A percentile compares a stretch with the other conserved stretches of the same genome.
Conservation (phyloP, 768 basidiomycete genomes). For the Hygrophorus pudorinus region DNA sequence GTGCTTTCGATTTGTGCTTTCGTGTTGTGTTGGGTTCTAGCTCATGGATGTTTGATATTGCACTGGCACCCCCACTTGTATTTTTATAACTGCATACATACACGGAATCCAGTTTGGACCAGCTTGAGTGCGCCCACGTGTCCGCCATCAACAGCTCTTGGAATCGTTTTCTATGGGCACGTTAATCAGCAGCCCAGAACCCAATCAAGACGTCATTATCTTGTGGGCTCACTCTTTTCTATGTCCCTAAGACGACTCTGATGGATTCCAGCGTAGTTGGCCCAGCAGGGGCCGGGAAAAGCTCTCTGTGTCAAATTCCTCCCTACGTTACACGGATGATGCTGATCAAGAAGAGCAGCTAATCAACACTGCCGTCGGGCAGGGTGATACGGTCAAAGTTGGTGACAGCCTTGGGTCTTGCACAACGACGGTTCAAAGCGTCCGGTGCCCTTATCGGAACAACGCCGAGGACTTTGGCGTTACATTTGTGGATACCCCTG, state of each 20-base stretch:
- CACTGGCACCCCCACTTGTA: no score
- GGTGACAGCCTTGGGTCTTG: conserved; percentile 7
- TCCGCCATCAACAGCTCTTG: no score
- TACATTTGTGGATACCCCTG: conserved; percentile 13
- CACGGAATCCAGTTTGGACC: no score
- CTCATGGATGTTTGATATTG: no score
- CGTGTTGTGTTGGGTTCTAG: no score
- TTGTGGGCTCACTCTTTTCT: neutral
- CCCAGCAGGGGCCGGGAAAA: conserved; percentile 17
- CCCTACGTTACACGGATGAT: neutral
- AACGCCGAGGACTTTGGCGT: conserved; percentile 2
- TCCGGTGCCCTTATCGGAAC: neutral
- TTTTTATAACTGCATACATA: no score
- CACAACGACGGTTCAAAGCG: conserved; percentile 7
- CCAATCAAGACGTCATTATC: conserved; percentile 7
- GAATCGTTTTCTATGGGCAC: no score
- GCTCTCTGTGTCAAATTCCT: conserved; percentile 8
- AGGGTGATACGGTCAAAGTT: neutral
- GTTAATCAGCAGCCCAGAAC: no score
- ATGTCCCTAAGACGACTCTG: neutral
- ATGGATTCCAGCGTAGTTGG: conserved; percentile 15
- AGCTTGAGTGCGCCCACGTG: no score
- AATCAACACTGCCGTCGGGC: conserved; percentile 8
- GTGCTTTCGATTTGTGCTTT: no score
- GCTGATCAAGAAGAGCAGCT: conserved; percentile 5